A percentile compares a stretch with the other conserved stretches of the same genome.
These are phyloP conservation scores for Zygotorulaspora chibaensis DNA, from an alignment of 805 yeast genomes.

Conservation along the genomic window DNA sequence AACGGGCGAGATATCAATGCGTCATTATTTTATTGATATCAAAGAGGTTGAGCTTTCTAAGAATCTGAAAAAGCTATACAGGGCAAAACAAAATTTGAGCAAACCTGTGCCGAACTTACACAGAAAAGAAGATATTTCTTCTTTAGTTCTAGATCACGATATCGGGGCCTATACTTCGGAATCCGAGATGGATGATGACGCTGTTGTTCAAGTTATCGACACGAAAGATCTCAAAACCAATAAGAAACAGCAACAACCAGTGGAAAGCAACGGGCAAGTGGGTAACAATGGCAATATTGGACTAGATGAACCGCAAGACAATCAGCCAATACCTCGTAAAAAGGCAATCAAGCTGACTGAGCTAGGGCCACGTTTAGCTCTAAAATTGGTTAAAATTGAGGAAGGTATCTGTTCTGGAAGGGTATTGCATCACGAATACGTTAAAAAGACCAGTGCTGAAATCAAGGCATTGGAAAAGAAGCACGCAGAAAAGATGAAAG, in stretches of 20 bases:
- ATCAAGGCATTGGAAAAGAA: slow-evolving; percentile 55
- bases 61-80: slow-evolving; percentile 66
- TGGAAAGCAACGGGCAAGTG: slow-evolving; percentile 24
- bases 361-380: slow-evolving; percentile 82
- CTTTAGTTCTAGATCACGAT: slow-evolving; percentile 75
- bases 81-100: slow-evolving; percentile 53
- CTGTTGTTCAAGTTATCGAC: slow-evolving; percentile 56
- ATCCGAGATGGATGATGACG: slow-evolving; percentile 91
- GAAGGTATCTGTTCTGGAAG: slow-evolving; percentile 89
- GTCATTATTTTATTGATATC: slow-evolving; percentile 88
- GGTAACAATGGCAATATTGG: slow-evolving; percentile 15
- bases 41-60: slow-evolving; percentile 74
- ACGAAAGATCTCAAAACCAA: slow-evolving; percentile 26
- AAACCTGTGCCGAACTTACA: slow-evolving; percentile 68
- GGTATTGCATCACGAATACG: slow-evolving; percentile 73
- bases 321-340: slow-evolving; percentile 41
- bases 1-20: slow-evolving; percentile 70
- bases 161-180: slow-evolving; percentile 78
- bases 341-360: slow-evolving; percentile 90
- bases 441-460: slow-evolving; percentile 62
- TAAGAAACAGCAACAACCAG: slow-evolving; percentile 20
- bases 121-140: slow-evolving; percentile 70
- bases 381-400: slow-evolving; percentile 79
- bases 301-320: slow-evolving; percentile 4
- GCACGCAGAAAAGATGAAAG: slow-evolving; percentile 57